Evolutionary conservation across 352 stramenopile genomes (phyloP).

Genomic region (Elongisporangium senticosum): DNA sequence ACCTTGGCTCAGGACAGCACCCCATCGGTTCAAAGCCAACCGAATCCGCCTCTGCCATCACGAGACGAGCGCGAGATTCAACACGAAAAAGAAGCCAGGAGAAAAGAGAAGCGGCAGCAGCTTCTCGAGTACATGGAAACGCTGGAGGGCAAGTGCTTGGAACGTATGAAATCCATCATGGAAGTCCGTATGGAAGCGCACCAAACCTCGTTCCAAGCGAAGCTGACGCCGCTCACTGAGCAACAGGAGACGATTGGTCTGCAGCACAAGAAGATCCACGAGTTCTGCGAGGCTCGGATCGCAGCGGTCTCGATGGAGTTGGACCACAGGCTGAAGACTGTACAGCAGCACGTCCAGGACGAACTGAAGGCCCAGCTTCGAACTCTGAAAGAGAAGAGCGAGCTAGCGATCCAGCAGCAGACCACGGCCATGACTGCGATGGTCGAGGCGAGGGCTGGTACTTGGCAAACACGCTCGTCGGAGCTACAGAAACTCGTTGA

Average conservation of each 20-base stretch:
- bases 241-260: slow-evolving; percentile 2
- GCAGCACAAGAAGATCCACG: slow-evolving; percentile 13
- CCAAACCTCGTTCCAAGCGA: too few species aligned
- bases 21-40: too few species aligned
- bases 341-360: slow-evolving; percentile 11
- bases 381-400: slow-evolving; percentile 5
- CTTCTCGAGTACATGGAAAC: neutral
- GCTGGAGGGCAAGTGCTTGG: slow-evolving; percentile 2
- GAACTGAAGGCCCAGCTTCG: slow-evolving; percentile 2
- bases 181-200: slow-evolving; percentile 4
- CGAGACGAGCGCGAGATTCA: slow-evolving; percentile 12
- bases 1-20: too few species aligned
- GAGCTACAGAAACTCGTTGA: slow-evolving; percentile 29
- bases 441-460: slow-evolving; percentile 14
- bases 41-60: too few species aligned
- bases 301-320: slow-evolving; percentile 11
- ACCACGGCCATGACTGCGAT: slow-evolving; percentile 9
- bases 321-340: slow-evolving; percentile 15
- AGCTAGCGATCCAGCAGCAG: slow-evolving; percentile 21
- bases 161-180: neutral
- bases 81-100: slow-evolving; percentile 15
- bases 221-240: too few species aligned
- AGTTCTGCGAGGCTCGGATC: slow-evolving; percentile 13
- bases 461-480: slow-evolving; percentile 23
- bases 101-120: slow-evolving; percentile 8